Percentiles rank a stretch among this genome's conserved stretches.
phyloP scores from a whole-genome alignment of 1,139 yeast species.

The Komagataea norvegica region DNA sequence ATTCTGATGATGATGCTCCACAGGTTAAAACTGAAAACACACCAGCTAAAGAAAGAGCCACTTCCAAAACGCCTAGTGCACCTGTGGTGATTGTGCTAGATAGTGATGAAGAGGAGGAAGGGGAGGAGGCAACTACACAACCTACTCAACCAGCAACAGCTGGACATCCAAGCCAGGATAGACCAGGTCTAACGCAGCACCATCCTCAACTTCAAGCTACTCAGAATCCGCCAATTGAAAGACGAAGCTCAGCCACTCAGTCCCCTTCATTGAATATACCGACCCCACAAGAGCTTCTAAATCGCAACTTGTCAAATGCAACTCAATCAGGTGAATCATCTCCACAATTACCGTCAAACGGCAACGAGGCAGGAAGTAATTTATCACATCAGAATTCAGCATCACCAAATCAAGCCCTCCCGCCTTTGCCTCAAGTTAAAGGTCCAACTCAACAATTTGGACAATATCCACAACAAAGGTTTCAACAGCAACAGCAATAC shows the following conservation, averaged over 20 bases:
- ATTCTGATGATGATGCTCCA: slow-evolving; percentile 13
- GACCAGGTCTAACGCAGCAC: too few relatives aligned
- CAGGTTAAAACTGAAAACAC: slow-evolving; percentile 5
- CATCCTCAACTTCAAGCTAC: not conserved
- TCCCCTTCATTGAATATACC: too few relatives aligned
- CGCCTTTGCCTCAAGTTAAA: too few relatives aligned
- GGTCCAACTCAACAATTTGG: not conserved
- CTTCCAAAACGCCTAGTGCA: slow-evolving; percentile 9
- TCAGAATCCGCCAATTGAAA: slow-evolving; percentile 5
- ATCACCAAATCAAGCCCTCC: too few relatives aligned
- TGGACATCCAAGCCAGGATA: not conserved
- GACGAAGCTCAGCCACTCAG: too few relatives aligned
- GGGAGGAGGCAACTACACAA: slow-evolving; percentile 1
- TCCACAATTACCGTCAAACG: too few relatives aligned
- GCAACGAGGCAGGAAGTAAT: too few relatives aligned
- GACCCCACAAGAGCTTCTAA: too few relatives aligned
- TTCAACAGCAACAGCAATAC: not conserved
- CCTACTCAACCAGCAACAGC: slow-evolving; percentile 4
- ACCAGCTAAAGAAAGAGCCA: too few relatives aligned
- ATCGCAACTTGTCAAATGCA: too few relatives aligned
- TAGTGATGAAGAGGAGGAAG: slow-evolving; percentile 31
- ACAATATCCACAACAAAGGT: not conserved
- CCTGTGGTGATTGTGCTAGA: slow-evolving; percentile 30
- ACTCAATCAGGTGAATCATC: too few relatives aligned
- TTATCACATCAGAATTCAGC: too few relatives aligned